Conservation (phyloP, 2,329 filamentous ascomycete genomes). For the Aaosphaeria arxii region DNA sequence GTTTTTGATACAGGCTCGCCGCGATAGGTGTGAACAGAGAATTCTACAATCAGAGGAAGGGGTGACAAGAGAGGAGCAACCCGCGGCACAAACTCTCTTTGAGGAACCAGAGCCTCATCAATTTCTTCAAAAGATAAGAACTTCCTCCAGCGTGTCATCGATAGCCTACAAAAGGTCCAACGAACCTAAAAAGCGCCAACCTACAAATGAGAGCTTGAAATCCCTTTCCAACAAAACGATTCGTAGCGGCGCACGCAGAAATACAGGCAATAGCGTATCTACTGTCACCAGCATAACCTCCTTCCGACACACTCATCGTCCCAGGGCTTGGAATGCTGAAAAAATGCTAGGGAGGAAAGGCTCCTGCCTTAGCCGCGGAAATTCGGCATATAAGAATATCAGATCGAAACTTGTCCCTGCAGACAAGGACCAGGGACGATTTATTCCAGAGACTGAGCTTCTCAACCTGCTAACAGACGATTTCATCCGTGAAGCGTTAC, state of each 20-base stretch:
- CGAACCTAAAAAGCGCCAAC: not conserved
- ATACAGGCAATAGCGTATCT: not conserved
- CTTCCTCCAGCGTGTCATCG: not conserved
- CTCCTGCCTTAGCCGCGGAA: no score
- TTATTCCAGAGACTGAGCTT: not conserved
- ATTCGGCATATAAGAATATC: not conserved
- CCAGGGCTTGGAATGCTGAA: not conserved
- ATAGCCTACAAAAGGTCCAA: not conserved
- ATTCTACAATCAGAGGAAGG: no score
- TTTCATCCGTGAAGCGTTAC: not conserved
- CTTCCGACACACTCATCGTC: not conserved
- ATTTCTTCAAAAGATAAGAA: not conserved
- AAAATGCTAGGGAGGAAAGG: not conserved
- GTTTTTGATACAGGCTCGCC: no score
- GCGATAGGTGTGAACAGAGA: no score
- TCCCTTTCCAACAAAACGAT: not conserved
- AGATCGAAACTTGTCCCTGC: not conserved
- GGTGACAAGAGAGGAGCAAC: no score
- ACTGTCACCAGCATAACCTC: not conserved
- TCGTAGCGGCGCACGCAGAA: not conserved
- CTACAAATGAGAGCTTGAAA: not conserved
- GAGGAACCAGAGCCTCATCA: not conserved
- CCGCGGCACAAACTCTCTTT: no score
- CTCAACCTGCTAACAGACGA: not conserved
- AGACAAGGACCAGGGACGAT: not conserved